A percentile compares a stretch with the other conserved stretches of the same genome.
Evolutionary conservation across 2,329 filamentous ascomycete species (phyloP).

Genomic region (Huntiella moniliformis): DNA sequence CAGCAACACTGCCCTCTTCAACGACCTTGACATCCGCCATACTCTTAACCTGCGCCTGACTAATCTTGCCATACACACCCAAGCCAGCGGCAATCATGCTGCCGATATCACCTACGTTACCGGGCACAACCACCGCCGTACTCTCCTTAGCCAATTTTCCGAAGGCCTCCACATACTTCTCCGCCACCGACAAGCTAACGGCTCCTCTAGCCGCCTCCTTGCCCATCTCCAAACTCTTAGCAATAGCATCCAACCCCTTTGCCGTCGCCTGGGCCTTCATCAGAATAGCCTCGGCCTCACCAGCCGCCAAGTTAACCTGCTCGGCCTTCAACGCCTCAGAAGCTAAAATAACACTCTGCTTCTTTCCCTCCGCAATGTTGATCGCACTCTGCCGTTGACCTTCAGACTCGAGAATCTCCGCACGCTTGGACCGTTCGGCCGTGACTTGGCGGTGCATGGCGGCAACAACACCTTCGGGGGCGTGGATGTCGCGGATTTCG

Average conservation of each 20-base stretch:
- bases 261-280: constrained; percentile 77
- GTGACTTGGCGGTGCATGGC: constrained; percentile 98
- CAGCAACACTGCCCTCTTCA: constrained; percentile 5
- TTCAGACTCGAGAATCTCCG: constrained; percentile 92
- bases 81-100: constrained; percentile 94
- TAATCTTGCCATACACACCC: constrained; percentile 88
- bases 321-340: constrained; percentile 81
- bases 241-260: constrained; percentile 70
- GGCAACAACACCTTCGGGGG: constrained; percentile 77
- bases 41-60: constrained; percentile 51
- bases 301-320: constrained; percentile 78
- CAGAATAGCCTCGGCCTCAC: constrained; percentile 85
- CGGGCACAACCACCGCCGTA: constrained; percentile 85
- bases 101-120: constrained; percentile 89
- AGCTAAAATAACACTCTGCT: constrained; percentile 90
- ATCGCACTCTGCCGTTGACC: constrained; percentile 94
- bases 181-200: constrained; percentile 72
- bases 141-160: constrained; percentile 83
- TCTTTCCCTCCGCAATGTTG: constrained; percentile 95
- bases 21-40: constrained; percentile 15
- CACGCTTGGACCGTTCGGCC: constrained; percentile 88
- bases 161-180: constrained; percentile 97
- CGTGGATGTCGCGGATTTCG: constrained; percentile 96
- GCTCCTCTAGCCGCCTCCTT: constrained; percentile 61
- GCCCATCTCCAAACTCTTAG: constrained; percentile 53